Base-by-base conservation (phyloP, 2,329 filamentous ascomycete species). In the Colletotrichum karsti region DNA sequence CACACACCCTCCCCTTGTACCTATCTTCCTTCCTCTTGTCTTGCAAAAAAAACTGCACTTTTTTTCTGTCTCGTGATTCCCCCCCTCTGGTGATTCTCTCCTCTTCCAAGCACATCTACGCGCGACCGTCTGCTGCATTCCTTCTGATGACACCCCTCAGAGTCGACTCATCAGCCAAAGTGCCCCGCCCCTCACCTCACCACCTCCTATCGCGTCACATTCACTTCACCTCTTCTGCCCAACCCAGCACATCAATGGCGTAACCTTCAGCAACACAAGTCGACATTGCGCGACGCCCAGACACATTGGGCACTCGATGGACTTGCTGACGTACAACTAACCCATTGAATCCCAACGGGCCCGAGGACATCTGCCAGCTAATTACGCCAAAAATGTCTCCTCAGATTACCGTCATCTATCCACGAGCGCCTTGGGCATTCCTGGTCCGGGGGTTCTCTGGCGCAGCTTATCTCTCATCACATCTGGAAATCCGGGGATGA, bases 11-110 rank as follows among this genome's bases (percentile, higher is more conserved):
- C 18, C 18, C 18, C 22, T 44, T 51, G 57, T 44, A 57, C 53
- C 51, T 63, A 67, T 57, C 64, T 67, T 61, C 44, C 28, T 62
- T 50, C 51, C n/a, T n/a, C n/a, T n/a, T n/a, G n/a, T n/a, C n/a
- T n/a, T n/a, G n/a, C n/a, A n/a, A n/a, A n/a, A 51, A 64, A 44
- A 58, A 46, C 55, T 41, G 44, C 30, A 18, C 46, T 65, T 64
- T 67, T 63, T 67, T 54, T 28, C n/a, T 30, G 65, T 69, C 65
- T 69, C 54, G 62, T 69, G 62, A 68, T 55, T 50, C 39, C 42
- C 39, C 39, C 46, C 46, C 46, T 59, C 39, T 59, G 13, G 48
- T 48, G 54, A 24, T 69, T 65, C 65, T 65, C 39, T 69, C 42
- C 28, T 42, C 35, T 69, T 65, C 65, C 62, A 69, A 50, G 50